A percentile compares a stretch with the other conserved stretches of the same genome.
Conservation (phyloP, 2,329 filamentous ascomycete genomes). For the Didymosphaeria variabile region DNA sequence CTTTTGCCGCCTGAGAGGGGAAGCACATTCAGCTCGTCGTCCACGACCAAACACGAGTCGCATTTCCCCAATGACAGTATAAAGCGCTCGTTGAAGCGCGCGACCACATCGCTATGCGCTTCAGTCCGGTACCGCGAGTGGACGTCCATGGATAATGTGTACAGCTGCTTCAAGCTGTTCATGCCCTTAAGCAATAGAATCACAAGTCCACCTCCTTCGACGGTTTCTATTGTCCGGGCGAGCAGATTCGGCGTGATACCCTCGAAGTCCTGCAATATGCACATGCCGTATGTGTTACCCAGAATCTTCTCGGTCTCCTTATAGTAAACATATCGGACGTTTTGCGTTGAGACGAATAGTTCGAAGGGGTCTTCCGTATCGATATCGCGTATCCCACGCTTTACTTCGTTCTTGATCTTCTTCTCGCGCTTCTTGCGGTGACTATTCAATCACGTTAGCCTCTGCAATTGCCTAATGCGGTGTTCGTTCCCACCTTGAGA, state of each 20-base stretch:
- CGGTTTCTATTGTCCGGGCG: conserved; percentile 94
- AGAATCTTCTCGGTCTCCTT: conserved; percentile 99
- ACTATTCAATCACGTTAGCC: conserved; percentile 47
- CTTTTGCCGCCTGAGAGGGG: conserved; percentile 96
- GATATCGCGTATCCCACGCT: conserved; percentile 88
- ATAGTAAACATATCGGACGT: conserved; percentile 99
- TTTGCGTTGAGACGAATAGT: conserved; percentile 93
- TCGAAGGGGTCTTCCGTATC: conserved; percentile 97
- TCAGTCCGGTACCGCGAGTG: conserved; percentile 97
- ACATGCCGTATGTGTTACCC: conserved; percentile 98
- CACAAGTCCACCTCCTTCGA: conserved; percentile 93
- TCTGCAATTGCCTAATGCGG: conserved; percentile 8
- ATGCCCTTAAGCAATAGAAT: conserved; percentile 93
- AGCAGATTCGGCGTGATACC: conserved; percentile 96
- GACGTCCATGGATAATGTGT: conserved; percentile 96
- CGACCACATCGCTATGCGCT: conserved; percentile 92
- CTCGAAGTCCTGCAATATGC: conserved; percentile 97
- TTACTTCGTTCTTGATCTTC: conserved; percentile 99
- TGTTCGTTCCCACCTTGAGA: conserved; percentile 69
- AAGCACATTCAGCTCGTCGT: conserved; percentile 96
- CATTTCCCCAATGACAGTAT: conserved; percentile 95
- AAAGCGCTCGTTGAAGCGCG: conserved; percentile 97
- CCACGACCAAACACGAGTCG: conserved; percentile 91
- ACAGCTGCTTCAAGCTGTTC: conserved; percentile 95
- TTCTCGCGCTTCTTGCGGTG: conserved; percentile 97